A percentile compares a stretch with the other conserved stretches of the same genome.
phyloP scores from a whole-genome alignment of 768 basidiomycete species.

The Polyporus arcularius region DNA sequence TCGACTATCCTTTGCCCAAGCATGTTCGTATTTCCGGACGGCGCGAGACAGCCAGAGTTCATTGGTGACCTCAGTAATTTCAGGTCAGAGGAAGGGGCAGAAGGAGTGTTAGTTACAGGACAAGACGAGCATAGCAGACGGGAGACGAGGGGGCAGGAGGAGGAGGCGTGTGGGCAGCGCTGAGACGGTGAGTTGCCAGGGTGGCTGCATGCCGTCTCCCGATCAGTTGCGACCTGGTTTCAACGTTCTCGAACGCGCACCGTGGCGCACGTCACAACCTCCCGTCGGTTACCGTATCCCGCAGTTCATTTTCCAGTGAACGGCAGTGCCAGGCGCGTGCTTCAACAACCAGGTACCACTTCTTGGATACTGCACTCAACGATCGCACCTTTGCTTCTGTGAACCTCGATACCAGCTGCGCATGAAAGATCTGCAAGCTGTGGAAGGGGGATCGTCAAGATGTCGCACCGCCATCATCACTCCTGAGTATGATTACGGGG shows the following conservation, averaged over 20 bases:
- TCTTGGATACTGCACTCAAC: no score
- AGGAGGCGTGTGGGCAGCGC: background rate
- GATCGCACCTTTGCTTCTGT: no score
- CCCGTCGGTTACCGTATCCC: no score
- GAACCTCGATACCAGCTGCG: no score
- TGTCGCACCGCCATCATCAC: no score
- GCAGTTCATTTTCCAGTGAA: no score
- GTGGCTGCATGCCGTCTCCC: background rate
- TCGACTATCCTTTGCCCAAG: background rate
- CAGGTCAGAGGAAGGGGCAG: background rate
- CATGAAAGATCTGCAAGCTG: no score
- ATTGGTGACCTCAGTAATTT: background rate
- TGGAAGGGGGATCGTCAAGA: no score
- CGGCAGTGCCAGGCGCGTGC: no score
- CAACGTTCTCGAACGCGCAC: background rate
- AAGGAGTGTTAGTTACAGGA: background rate
- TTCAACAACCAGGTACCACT: no score
- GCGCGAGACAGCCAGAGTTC: background rate
- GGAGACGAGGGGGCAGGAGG: background rate
- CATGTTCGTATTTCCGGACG: background rate
- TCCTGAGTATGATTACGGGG: no score
- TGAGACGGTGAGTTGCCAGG: background rate
- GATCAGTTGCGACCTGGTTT: background rate
- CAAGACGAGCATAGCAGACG: background rate
- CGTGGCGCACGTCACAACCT: background rate